phyloP scores from a whole-genome alignment of 2,329 filamentous ascomycete genomes.

The Aspergillus viridinutans region DNA sequence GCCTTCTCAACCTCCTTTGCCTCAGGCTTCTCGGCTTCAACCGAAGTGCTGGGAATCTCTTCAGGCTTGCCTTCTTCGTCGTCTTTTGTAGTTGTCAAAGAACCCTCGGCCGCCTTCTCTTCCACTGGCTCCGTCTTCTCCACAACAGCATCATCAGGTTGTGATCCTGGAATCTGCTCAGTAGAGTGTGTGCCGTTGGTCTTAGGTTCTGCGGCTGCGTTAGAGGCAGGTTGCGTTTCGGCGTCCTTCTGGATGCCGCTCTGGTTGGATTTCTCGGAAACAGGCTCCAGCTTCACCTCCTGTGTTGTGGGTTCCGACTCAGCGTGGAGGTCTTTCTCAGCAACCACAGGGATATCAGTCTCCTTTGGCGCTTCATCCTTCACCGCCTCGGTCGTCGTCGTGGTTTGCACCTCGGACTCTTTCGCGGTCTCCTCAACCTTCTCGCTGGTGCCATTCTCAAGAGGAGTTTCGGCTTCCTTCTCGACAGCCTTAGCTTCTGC shows the following conservation, averaged over 20 bases:
- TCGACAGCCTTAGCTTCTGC: not conserved
- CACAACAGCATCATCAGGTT: not conserved
- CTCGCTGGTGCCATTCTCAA: conserved; percentile 7
- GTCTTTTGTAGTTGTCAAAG: not conserved
- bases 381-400: not conserved
- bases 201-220: conserved; percentile 6
- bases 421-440: conserved; percentile 12
- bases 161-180: conserved; percentile 5
- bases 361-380: conserved; percentile 3
- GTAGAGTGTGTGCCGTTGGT: conserved; percentile 10
- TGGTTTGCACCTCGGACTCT: conserved; percentile 5
- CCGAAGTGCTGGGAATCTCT: not conserved
- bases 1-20: not conserved
- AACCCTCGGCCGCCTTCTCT: conserved; percentile 1
- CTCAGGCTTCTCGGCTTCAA: not conserved
- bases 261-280: conserved; percentile 2
- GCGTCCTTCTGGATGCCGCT: conserved; percentile 4
- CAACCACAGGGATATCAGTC: conserved; percentile 4
- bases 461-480: not conserved
- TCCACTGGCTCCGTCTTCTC: conserved; percentile 3
- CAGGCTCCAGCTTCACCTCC: conserved; percentile 4
- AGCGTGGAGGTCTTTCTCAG: conserved; percentile 2
- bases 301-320: conserved; percentile 5
- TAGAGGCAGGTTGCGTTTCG: conserved; percentile 2
- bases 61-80: not conserved